phyloP scores from a whole-genome alignment of 2,329 filamentous ascomycete species.

The Venturia oleaginea region DNA sequence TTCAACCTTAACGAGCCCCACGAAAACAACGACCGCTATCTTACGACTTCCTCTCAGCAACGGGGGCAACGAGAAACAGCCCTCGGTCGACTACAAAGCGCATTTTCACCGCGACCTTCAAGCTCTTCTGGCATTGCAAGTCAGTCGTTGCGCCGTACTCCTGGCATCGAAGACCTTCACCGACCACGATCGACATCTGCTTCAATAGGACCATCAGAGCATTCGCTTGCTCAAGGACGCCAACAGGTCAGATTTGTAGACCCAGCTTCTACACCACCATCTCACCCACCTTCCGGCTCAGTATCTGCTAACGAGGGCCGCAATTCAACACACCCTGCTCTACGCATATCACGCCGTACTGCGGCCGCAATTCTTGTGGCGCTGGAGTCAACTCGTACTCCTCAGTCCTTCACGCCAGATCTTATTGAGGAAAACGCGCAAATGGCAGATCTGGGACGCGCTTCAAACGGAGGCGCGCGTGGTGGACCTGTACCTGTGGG shows the following conservation, averaged over 20 bases:
- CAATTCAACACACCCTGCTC: constrained; percentile 43
- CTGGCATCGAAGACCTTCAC: constrained; percentile 38
- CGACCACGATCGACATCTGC: constrained; percentile 31
- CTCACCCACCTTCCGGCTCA: constrained; percentile 25
- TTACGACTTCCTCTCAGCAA: constrained; percentile 32
- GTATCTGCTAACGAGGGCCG: constrained; percentile 22
- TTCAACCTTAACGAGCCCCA: constrained; percentile 28
- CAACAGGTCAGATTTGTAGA: constrained; percentile 28
- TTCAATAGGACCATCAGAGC: constrained; percentile 35
- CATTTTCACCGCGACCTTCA: constrained; percentile 37
- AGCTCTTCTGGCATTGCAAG: constrained; percentile 43
- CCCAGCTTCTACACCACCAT: constrained; percentile 24
- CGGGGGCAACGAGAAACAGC: constrained; percentile 32
- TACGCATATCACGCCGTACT: constrained; percentile 70
- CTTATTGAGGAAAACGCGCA: constrained; percentile 77
- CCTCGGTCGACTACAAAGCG: constrained; percentile 26
- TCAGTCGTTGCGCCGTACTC: constrained; percentile 45
- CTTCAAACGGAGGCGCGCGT: constrained; percentile 47
- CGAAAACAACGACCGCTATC: constrained; percentile 25
- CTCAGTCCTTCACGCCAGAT: constrained; percentile 75
- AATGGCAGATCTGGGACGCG: constrained; percentile 68
- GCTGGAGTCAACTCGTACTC: constrained; percentile 77
- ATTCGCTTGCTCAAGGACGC: constrained; percentile 18
- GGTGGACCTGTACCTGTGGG: constrained; percentile 40
- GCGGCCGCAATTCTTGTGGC: constrained; percentile 87